Evolutionary conservation across 2,329 filamentous ascomycete species (phyloP).

Genomic region (Neurospora crassa): DNA sequence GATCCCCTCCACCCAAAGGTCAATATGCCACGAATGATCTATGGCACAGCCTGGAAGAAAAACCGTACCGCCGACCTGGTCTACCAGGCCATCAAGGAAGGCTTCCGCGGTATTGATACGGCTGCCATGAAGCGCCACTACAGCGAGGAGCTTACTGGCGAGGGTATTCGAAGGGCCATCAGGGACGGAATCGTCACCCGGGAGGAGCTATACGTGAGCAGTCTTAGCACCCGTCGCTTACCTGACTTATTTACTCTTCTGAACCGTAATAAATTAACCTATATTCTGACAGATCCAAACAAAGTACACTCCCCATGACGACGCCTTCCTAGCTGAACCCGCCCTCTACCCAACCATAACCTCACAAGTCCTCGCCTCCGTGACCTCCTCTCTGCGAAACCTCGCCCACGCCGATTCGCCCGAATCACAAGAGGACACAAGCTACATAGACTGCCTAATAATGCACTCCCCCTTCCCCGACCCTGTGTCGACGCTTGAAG

Average conservation of each 20-base stretch:
- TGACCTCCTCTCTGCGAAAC: slow-evolving; percentile 57
- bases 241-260: slow-evolving; percentile 7
- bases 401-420: slow-evolving; percentile 29
- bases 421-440: slow-evolving; percentile 11
- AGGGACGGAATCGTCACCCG: slow-evolving; percentile 44
- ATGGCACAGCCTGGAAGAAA: slow-evolving; percentile 84
- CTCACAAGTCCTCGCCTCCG: slow-evolving; percentile 58
- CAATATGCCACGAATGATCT: slow-evolving; percentile 49
- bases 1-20: slow-evolving; percentile 11
- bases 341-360: slow-evolving; percentile 53
- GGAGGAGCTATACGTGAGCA: slow-evolving; percentile 52
- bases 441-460: slow-evolving; percentile 64
- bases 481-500: slow-evolving; percentile 43
- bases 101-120: slow-evolving; percentile 68
- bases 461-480: slow-evolving; percentile 50
- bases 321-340: slow-evolving; percentile 37
- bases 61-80: slow-evolving; percentile 58
- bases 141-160: slow-evolving; percentile 59
- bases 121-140: slow-evolving; percentile 74
- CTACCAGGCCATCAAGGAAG: slow-evolving; percentile 53
- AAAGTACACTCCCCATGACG: slow-evolving; percentile 65
- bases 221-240: not conserved
- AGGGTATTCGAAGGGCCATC: slow-evolving; percentile 54
- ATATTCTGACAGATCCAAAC: slow-evolving; percentile 54
- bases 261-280: not conserved